Percentiles rank a stretch among this genome's conserved stretches.
These are phyloP conservation scores for Neobulgaria alba DNA, from an alignment of 2,329 filamentous ascomycete species.

Conservation along the genomic window DNA sequence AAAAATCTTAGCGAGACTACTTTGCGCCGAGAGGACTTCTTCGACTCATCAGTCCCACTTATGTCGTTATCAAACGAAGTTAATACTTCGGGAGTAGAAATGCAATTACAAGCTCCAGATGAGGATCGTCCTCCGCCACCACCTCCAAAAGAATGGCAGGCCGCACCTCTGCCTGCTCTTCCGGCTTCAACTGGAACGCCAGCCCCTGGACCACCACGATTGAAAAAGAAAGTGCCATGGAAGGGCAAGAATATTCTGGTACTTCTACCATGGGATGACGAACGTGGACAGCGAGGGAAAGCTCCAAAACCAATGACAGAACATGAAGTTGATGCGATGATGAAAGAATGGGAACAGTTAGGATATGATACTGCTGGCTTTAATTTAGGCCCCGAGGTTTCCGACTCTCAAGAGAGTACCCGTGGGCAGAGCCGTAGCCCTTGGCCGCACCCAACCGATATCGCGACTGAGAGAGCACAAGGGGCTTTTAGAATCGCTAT, in stretches of 20 bases:
- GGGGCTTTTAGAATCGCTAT: conserved; percentile 54
- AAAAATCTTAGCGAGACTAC: conserved; percentile 29
- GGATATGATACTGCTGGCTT: conserved; percentile 65
- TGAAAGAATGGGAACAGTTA: conserved; percentile 57
- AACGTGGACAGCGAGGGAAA: conserved; percentile 49
- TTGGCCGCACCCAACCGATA: conserved; percentile 57
- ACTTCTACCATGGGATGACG: conserved; percentile 58
- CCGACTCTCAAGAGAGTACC: conserved; percentile 13
- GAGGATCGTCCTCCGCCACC: conserved; percentile 34
- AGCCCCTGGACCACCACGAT: conserved; percentile 41
- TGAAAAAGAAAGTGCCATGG: conserved; percentile 67
- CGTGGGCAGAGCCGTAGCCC: conserved; percentile 52
- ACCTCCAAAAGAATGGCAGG: conserved; percentile 20
- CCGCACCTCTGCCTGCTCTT: conserved; percentile 15
- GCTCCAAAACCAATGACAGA: conserved; percentile 45
- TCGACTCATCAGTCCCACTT: conserved; percentile 11
- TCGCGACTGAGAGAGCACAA: conserved; percentile 45
- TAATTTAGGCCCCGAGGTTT: conserved; percentile 43
- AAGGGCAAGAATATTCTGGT: conserved; percentile 68
- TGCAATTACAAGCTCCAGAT: conserved; percentile 16
- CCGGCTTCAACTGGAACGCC: conserved; percentile 15
- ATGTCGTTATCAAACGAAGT: conserved; percentile 21
- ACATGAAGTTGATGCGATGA: conserved; percentile 50
- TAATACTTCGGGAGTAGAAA: conserved; percentile 10
- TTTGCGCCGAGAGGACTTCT: conserved; percentile 26